These are phyloP conservation scores for Gynochthodes officinalis DNA, from an alignment of 257 asterid genomes.

Conservation along the genomic window DNA sequence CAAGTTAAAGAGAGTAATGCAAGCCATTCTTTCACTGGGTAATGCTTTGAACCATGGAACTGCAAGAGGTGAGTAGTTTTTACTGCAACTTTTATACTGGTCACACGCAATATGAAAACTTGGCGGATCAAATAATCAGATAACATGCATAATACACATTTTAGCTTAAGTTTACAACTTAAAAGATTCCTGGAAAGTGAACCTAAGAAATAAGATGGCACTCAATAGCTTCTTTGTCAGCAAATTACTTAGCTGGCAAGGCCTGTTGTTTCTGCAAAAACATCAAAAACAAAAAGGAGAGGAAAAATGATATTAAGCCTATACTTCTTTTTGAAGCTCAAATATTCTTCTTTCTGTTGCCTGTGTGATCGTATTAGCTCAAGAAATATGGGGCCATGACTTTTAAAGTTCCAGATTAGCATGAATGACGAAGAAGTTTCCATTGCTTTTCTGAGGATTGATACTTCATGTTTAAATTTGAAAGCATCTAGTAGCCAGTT, in stretches of 20 bases:
- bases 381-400: background rate
- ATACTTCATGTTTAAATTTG: background rate
- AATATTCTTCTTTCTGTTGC: too few relatives aligned
- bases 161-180: background rate
- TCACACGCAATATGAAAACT: background rate
- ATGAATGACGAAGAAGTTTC: background rate
- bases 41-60: slow-evolving; percentile 93
- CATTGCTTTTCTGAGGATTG: background rate
- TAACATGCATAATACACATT: background rate
- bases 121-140: background rate
- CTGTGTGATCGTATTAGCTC: background rate
- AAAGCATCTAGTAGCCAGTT: background rate
- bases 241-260: background rate
- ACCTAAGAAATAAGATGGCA: background rate
- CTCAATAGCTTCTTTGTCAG: too few relatives aligned
- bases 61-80: slow-evolving; percentile 60
- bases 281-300: background rate
- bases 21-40: slow-evolving; percentile 74
- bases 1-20: slow-evolving; percentile 80
- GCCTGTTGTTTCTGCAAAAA: background rate
- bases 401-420: background rate
- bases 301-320: background rate
- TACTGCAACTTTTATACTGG: background rate
- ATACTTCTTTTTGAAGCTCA: background rate
- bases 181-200: background rate